Percentiles rank a stretch among this genome's conserved stretches.
phyloP scores from a whole-genome alignment of 2,329 filamentous ascomycete genomes.

The Teratosphaeria viscida region DNA sequence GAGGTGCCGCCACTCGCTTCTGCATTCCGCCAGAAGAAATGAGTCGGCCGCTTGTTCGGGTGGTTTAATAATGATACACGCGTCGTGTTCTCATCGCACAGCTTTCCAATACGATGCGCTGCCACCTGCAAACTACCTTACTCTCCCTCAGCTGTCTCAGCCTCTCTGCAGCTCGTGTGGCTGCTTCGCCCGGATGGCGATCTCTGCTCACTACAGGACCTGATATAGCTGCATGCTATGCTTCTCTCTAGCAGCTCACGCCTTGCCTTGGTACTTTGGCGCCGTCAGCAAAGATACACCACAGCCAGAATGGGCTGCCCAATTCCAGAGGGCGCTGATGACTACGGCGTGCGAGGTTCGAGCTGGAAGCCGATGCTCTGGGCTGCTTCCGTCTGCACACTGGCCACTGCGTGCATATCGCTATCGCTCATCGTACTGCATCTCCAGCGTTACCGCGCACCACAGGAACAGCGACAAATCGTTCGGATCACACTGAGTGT shows the following conservation, averaged over 20 bases:
- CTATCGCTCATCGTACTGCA: constrained; percentile 16
- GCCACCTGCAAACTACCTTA: background rate
- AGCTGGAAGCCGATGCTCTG: constrained; percentile 13
- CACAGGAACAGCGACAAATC: constrained; percentile 23
- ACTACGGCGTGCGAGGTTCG: constrained; percentile 22
- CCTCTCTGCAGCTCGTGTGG: background rate
- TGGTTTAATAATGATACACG: background rate
- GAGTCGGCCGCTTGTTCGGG: background rate
- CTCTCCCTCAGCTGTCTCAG: background rate
- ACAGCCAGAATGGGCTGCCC: background rate
- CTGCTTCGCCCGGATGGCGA: background rate
- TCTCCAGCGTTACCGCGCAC: constrained; percentile 18
- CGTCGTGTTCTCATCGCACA: background rate
- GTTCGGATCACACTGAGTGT: constrained; percentile 19
- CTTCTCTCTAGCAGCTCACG: background rate
- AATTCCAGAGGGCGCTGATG: background rate
- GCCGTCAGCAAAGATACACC: background rate
- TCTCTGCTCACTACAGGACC: background rate
- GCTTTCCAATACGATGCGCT: background rate
- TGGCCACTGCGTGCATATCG: constrained; percentile 10
- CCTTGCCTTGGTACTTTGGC: background rate
- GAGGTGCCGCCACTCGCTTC: background rate
- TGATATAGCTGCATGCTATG: background rate
- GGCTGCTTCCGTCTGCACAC: constrained; percentile 8
- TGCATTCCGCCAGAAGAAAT: background rate